phyloP scores from a whole-genome alignment of 1,284 basidiomycete species.

The Puccinia hordei region DNA sequence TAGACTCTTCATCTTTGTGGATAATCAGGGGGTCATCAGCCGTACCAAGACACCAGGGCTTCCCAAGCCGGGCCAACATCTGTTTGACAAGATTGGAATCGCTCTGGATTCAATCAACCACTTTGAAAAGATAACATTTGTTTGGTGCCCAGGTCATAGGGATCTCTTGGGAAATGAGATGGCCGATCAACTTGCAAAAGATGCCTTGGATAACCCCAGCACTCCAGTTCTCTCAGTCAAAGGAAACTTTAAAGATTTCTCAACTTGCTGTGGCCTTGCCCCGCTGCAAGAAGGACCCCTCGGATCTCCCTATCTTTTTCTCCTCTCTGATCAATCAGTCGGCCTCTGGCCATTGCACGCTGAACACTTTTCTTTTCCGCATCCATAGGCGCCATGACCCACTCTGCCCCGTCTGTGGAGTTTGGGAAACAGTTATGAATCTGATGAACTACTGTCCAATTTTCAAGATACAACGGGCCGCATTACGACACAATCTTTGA shows the following conservation, averaged over 20 bases:
- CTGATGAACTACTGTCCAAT: not conserved
- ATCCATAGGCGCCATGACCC: not conserved
- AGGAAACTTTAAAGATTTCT: not conserved
- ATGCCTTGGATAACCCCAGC: no score
- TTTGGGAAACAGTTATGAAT: not conserved
- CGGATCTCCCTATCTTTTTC: not conserved
- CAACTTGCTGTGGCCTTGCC: no score
- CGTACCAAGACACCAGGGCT: not conserved
- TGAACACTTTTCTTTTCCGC: not conserved
- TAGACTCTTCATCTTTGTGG: no score
- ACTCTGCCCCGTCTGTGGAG: not conserved
- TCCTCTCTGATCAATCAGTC: not conserved
- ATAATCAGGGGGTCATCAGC: not conserved
- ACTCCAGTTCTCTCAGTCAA: not conserved
- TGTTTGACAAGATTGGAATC: not conserved
- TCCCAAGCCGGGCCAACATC: not conserved
- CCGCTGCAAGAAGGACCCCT: no score
- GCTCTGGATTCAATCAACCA: no score
- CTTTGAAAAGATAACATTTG: not conserved
- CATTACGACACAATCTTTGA: not conserved
- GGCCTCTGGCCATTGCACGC: no score
- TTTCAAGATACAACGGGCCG: not conserved
- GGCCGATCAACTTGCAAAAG: no score
- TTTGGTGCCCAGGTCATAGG: slow-evolving; percentile 4
- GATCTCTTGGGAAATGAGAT: not conserved